These are phyloP conservation scores for Plantago elongata DNA, from an alignment of 257 asterid species.

Conservation along the genomic window DNA sequence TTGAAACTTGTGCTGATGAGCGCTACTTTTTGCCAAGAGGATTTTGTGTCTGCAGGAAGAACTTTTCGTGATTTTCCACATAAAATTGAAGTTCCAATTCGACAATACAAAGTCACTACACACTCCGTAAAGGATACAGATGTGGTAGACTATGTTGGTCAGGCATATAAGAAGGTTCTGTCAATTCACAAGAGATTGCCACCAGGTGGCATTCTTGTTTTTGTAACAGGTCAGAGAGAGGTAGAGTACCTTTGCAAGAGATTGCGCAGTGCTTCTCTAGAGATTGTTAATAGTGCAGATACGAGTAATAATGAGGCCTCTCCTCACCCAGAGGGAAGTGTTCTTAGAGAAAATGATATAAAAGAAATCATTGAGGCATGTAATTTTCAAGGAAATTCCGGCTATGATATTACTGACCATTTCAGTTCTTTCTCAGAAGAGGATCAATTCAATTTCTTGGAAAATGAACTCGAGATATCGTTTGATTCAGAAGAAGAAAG, in stretches of 20 bases:
- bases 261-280: slow-evolving; percentile 57
- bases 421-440: slow-evolving; percentile 49
- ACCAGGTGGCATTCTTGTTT: slow-evolving; percentile 94
- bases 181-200: slow-evolving; percentile 92
- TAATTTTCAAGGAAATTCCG: neutral
- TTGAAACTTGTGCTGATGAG: slow-evolving; percentile 92
- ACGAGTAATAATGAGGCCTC: slow-evolving; percentile 25
- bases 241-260: slow-evolving; percentile 75
- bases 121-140: slow-evolving; percentile 91
- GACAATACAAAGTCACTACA: slow-evolving; percentile 77
- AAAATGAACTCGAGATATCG: slow-evolving; percentile 54
- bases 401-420: slow-evolving; percentile 59
- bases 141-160: slow-evolving; percentile 73
- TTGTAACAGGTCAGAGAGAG: slow-evolving; percentile 92
- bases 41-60: slow-evolving; percentile 72
- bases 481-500: slow-evolving; percentile 72
- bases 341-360: slow-evolving; percentile 41
- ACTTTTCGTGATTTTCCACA: slow-evolving; percentile 69
- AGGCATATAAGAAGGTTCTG: slow-evolving; percentile 75
- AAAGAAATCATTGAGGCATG: slow-evolving; percentile 58
- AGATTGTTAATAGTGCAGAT: slow-evolving; percentile 38
- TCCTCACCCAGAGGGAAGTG: slow-evolving; percentile 32
- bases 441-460: slow-evolving; percentile 41
- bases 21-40: slow-evolving; percentile 89
- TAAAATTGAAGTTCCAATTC: slow-evolving; percentile 76